Evolutionary conservation across 345 rosid species (phyloP), one percentile per base, ranked within the genome.

Genomic region (Hibiscus tridactylites): DNA sequence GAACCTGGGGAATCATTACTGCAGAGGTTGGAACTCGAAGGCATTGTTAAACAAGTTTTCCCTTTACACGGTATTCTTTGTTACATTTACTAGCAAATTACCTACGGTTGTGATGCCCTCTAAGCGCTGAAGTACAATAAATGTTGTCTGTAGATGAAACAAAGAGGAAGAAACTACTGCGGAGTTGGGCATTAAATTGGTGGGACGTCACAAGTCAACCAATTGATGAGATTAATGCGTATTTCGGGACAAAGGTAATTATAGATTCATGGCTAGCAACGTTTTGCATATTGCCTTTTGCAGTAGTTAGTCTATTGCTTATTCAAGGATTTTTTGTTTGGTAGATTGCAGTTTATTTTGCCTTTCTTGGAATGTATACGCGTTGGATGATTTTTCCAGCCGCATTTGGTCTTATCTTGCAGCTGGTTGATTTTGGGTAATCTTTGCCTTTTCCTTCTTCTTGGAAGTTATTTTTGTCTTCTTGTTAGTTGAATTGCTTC

Each of bases 301-400:
- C 29, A 53, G 33, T 67, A 15, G 37, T 58, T 46, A 74, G 44
- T 66, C 31, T 57, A 28, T 64, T 52, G 67, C 33, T 70, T 74
- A 77, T 75, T 70, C 71, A 19, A 35, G 76, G 58, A 10, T 53
- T 72, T 70, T 64, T 26, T n/a, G 60, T 54, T 65, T 74, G 68
- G 77, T 75, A 91, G 98, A 86, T 90, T 79, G 97, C 96, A 53
- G 79, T 89, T 75, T 94, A 91, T 78, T 94, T 90, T 81, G 72
- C 98, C 50, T 94, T 94, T 77, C 88, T 94, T 58, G 96, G 90
- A 76, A 94, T 88, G 93, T 88, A 88, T 85, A 88, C 97, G 13
- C 79, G 83, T 35, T 91, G 97, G 98, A 71, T 87, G 79, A 73
- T 85, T 42, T 94, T 91, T 79, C 98, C 98, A 29, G 96, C 98